Base-by-base conservation (phyloP, 805 yeast genomes). In the Brettanomyces sp. region DNA sequence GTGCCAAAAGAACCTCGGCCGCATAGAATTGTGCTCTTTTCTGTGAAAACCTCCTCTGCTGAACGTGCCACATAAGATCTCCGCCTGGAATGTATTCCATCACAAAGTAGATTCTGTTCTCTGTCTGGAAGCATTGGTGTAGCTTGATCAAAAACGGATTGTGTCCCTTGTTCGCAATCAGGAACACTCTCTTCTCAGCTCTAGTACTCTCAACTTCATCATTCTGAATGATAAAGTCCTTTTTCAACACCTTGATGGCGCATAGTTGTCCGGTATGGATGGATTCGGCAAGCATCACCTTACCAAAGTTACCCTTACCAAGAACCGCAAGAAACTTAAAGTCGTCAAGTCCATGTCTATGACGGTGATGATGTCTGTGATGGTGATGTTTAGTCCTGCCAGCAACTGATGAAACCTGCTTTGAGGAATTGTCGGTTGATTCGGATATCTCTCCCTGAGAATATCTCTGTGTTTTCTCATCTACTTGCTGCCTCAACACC, bases 1-100 rank as follows among this genome's bases (percentile, higher is more conserved):
- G 72, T 0, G 95, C 98, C 45, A 93, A 68, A 51, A 91, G 71
- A 3, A 93, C 97, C 64, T 93, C 99, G 36, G 97, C 95, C 2
- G 99, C 98, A 64, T 93, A 93, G 61, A 90, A 93, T 65, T 93
- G 95, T 8, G 99, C 99, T 55, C 97, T 76, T 53, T 85, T 79
- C 14, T 90, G 83, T 2, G 96, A 81, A 59, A 93, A 85, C 57
- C 91, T 76, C 49, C 85, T 85, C 58, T 88, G 87, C 66, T 93
- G 99, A 57, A 93, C 95, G 63, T 93, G 99, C 95, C 96, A 90
- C 99, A 93, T 93, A 59, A 93, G 75, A 68, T 93, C 99, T 64
- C 99, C 99, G 48, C 99, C 99, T 21, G 95, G 82, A 44, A 93
- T 83, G 60, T 89, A 93, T 64, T 93, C 98, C 99, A 93, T 93